Evolutionary conservation across 768 basidiomycete genomes (phyloP).

Genomic region (Cystofilobasidium bisporidii): DNA sequence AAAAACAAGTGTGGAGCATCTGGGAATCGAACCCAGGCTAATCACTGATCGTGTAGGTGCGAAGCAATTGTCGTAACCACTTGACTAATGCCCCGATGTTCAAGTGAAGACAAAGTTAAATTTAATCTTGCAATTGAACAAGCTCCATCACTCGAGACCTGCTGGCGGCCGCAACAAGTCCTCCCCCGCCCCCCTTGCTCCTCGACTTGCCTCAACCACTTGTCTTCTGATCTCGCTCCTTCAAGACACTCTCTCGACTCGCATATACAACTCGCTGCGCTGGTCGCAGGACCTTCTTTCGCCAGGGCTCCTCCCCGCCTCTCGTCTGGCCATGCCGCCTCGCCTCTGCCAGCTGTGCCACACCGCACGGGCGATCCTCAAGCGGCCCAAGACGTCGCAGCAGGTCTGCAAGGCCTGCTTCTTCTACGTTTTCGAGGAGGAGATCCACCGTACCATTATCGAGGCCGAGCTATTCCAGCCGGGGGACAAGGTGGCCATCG

Average conservation of each 20-base stretch:
- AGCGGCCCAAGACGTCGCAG: conserved; percentile 92
- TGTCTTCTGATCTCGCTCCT: no score
- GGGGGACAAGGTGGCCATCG: conserved; percentile 90
- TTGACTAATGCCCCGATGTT: conserved; percentile 4
- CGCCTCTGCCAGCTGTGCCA: conserved; percentile 60
- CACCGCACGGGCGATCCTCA: conserved; percentile 71
- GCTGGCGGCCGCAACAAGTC: no score
- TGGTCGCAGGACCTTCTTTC: no score
- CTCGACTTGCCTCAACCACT: no score
- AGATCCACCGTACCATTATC: conserved; percentile 90
- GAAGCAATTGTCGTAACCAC: conserved; percentile 7
- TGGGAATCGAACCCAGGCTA: conserved; percentile 14
- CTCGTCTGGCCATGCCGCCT: conserved; percentile 8
- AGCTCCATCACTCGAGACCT: no score
- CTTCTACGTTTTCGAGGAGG: conserved; percentile 94
- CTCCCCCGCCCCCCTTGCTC: no score
- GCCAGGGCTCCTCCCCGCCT: no score
- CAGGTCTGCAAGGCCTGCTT: conserved; percentile 95
- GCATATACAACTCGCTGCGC: no score
- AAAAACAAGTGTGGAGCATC: no score
- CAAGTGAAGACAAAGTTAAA: no score
- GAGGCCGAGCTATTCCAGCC: conserved; percentile 71
- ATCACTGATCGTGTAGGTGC: conserved; percentile 1
- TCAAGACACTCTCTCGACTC: no score
- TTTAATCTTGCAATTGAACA: no score